phyloP scores from a whole-genome alignment of 192 early-diverging fungal genomes.

The Dimargaris cristalligena region DNA sequence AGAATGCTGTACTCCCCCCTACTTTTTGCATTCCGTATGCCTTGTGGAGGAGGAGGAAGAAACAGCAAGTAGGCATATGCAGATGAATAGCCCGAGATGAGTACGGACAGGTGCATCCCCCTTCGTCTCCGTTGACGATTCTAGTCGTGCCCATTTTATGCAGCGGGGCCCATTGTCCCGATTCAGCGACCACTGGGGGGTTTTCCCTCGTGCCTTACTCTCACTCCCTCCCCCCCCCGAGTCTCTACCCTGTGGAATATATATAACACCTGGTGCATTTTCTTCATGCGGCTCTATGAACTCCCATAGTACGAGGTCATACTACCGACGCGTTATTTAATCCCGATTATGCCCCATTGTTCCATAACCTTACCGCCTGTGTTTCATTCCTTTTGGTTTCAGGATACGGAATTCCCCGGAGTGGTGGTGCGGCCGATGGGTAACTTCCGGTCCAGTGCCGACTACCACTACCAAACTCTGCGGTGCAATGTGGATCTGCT shows the following conservation, averaged over 20 bases:
- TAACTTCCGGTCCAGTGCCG: slow-evolving; percentile 81
- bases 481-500: slow-evolving; percentile 96
- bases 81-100: background rate
- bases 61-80: background rate
- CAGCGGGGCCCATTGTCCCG: background rate
- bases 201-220: too few relatives aligned
- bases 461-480: slow-evolving; percentile 96
- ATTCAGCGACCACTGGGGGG: background rate
- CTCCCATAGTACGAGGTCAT: background rate
- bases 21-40: slow-evolving; percentile 4
- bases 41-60: slow-evolving; percentile 1
- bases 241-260: background rate
- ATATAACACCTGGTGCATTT: background rate
- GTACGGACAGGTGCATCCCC: background rate
- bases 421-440: slow-evolving; percentile 98
- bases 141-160: background rate
- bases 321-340: background rate
- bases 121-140: background rate
- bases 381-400: slow-evolving; percentile 7
- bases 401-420: slow-evolving; percentile 99
- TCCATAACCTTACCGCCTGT: background rate
- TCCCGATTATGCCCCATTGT: background rate
- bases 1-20: slow-evolving; percentile 10
- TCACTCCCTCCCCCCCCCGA: background rate
- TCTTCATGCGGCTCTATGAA: background rate